A percentile compares a stretch with the other conserved stretches of the same genome.
Evolutionary conservation across 2,329 filamentous ascomycete species (phyloP).

Genomic region (Aspergillus terreus): DNA sequence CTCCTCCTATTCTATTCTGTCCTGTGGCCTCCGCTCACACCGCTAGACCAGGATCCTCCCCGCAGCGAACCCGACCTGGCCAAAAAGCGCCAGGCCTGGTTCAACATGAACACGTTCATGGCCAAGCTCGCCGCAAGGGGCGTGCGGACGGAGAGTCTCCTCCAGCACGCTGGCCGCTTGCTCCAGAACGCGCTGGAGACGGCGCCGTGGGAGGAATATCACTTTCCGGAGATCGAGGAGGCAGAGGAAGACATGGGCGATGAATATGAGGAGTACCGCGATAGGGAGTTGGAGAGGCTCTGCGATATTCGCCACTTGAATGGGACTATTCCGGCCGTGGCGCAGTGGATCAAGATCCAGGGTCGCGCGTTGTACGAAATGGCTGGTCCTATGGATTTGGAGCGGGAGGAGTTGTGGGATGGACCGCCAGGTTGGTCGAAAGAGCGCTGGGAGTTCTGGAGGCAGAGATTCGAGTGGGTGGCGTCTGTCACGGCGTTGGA

Average conservation of each 20-base stretch:
- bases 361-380: conserved; percentile 1
- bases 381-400: background rate
- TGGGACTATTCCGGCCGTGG: conserved; percentile 5
- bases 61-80: too few species aligned
- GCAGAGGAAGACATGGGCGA: background rate
- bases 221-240: background rate
- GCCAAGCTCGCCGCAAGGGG: conserved; percentile 4
- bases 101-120: background rate
- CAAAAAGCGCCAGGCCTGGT: too few species aligned
- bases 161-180: background rate
- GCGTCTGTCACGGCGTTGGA: background rate
- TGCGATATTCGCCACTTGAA: background rate
- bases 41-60: too few species aligned
- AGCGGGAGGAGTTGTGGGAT: background rate
- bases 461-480: conserved; percentile 5
- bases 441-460: conserved; percentile 9
- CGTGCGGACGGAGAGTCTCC: background rate
- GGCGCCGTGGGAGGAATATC: background rate
- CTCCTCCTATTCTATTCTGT: background rate
- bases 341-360: conserved; percentile 3
- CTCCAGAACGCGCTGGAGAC: background rate
- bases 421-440: conserved; percentile 3
- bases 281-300: background rate
- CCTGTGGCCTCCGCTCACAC: too few species aligned
- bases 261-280: background rate